Evolutionary conservation across 2,329 filamentous ascomycete species (phyloP).

Genomic region (Cytospora leucostoma): DNA sequence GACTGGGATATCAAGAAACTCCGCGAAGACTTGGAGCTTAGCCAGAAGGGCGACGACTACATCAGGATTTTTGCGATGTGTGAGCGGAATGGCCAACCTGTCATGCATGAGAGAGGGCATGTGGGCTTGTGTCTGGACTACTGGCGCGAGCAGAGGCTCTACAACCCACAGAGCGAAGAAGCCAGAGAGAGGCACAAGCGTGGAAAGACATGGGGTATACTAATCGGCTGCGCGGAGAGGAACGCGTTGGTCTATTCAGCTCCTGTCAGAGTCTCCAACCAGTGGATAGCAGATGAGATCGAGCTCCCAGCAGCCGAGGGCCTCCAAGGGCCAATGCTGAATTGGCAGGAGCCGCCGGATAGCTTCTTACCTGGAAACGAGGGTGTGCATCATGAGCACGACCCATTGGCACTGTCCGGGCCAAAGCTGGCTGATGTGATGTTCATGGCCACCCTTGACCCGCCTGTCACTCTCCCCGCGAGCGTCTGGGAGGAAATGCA

Average conservation of each 20-base stretch:
- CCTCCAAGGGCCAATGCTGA: constrained; percentile 48
- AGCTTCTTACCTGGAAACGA: constrained; percentile 56
- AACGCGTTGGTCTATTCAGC: constrained; percentile 47
- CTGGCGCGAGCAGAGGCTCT: constrained; percentile 66
- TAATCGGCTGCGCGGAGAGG: constrained; percentile 63
- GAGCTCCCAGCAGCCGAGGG: constrained; percentile 48
- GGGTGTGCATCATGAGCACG: constrained; percentile 45
- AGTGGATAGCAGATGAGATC: constrained; percentile 72
- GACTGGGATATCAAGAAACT: constrained; percentile 67
- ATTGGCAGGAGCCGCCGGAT: constrained; percentile 74
- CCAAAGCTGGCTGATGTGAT: constrained; percentile 68
- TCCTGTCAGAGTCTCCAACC: constrained; percentile 69
- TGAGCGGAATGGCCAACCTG: constrained; percentile 67
- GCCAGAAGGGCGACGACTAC: constrained; percentile 49
- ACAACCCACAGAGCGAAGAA: constrained; percentile 11
- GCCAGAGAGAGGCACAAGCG: constrained; percentile 39
- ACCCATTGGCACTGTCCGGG: constrained; percentile 48
- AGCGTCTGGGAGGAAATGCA: constrained; percentile 64
- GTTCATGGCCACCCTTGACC: constrained; percentile 74
- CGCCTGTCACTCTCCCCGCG: constrained; percentile 70
- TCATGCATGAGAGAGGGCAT: constrained; percentile 67
- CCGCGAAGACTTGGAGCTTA: constrained; percentile 49
- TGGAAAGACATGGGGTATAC: constrained; percentile 64
- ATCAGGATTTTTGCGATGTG: constrained; percentile 65
- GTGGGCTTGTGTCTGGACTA: constrained; percentile 76